Evolutionary conservation across 805 yeast species (phyloP), one percentile per base, ranked within the genome.

Genomic region (Metschnikowia aberdeeniae): DNA sequence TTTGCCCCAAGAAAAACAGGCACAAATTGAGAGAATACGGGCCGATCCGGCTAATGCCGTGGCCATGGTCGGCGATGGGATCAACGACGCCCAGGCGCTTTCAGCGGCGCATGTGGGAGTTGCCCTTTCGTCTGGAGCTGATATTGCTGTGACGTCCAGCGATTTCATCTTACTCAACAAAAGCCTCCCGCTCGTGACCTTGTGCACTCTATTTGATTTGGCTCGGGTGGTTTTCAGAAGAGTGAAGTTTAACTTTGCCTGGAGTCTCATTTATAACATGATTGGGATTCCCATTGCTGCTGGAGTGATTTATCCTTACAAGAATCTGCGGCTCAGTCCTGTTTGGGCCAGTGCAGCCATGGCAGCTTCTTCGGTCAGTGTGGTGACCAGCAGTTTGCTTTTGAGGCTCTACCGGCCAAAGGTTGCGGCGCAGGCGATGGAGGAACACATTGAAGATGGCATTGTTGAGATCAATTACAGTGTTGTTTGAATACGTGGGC

Each of bases 61-160:
- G 19, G 89, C 88, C 0, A 84, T 86, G 90, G 82, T 86, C 7
- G 93, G 93, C 8, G 93, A 86, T 56, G 93, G 93, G 17, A 80
- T 86, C 29, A 86, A 86, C 59, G 93, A 86, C 62, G 89, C 93
- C 0, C 92, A 92, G 1, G 88, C 93, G 0, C 66, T 86, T 42
- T 77, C 89, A 3, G 68, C 77, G 1, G 88, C 93, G 0, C 88
- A 84, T 63, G 81, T 86, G 17, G 93, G 93, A 3, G 73, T 86
- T 37, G 89, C 93, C 0, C 68, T 86, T 49, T 85, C 89, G 0
- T 75, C 84, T 0, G 92, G 92, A 0, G 80, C 89, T 1, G 93
- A 86, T 52, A 67, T 86, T 39, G 90, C 93, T 0, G 69, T 85
- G 42, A 78, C 84, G 2, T 80, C 89, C 3, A 82, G 87, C 46